Evolutionary conservation across 2,329 filamentous ascomycete species (phyloP).

Genomic region (Colletotrichum shisoi): DNA sequence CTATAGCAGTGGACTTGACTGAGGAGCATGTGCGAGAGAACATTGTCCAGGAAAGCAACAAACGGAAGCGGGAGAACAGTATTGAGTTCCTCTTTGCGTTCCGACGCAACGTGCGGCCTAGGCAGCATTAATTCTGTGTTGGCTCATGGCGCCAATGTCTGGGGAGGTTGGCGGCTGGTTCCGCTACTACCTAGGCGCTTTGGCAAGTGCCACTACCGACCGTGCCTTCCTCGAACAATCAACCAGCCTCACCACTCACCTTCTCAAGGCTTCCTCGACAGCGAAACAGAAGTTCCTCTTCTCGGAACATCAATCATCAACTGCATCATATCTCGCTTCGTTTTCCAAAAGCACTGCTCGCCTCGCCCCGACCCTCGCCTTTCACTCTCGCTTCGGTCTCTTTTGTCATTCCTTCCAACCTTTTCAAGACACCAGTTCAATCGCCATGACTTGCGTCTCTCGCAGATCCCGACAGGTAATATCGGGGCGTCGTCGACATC

Average conservation of each 20-base stretch:
- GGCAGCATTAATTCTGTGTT: neutral
- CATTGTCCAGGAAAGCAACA: neutral
- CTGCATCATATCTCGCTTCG: neutral
- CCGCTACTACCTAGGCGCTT: constrained; percentile 8
- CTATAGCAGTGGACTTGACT: neutral
- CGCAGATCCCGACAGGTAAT: constrained; percentile 6
- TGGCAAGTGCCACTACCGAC: constrained; percentile 14
- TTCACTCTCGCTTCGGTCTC: neutral
- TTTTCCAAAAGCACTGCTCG: neutral
- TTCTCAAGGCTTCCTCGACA: neutral
- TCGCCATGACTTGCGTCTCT: neutral
- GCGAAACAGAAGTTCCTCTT: neutral
- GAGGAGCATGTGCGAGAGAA: neutral
- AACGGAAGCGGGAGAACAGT: constrained; percentile 27
- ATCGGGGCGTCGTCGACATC: constrained; percentile 2
- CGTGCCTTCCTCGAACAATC: constrained; percentile 15
- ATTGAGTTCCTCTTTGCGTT: constrained; percentile 27
- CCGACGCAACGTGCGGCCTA: constrained; percentile 11
- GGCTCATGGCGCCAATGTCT: neutral
- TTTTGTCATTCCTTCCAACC: neutral
- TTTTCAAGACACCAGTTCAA: neutral
- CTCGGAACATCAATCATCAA: neutral
- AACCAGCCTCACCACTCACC: neutral
- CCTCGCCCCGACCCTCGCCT: neutral
- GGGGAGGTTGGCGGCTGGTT: constrained; percentile 10